Evolutionary conservation across 208 protist species (phyloP).

Genomic region (Acanthamoeba healyi): DNA sequence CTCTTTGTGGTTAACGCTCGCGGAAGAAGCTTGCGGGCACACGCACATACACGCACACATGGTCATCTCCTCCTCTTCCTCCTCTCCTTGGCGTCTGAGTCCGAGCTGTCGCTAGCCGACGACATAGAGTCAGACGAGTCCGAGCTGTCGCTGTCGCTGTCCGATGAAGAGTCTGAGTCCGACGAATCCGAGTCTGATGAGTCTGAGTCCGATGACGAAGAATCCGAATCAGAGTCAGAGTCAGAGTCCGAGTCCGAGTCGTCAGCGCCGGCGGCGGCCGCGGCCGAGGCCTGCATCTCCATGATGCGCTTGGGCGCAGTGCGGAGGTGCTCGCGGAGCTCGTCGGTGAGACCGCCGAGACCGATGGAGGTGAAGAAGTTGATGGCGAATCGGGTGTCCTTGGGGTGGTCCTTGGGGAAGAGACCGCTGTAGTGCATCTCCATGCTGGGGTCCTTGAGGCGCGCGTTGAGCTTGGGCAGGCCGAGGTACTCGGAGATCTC

Average conservation of each 20-base stretch:
- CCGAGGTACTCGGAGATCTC: slow-evolving; percentile 90
- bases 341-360: slow-evolving; percentile 90
- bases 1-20: too few species aligned
- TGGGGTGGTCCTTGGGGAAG: slow-evolving; percentile 92
- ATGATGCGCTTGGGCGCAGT: slow-evolving; percentile 72
- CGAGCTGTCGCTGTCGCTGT: slow-evolving; percentile 11
- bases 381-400: slow-evolving; percentile 95
- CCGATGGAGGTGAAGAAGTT: slow-evolving; percentile 96
- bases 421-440: slow-evolving; percentile 88
- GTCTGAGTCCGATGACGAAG: slow-evolving; percentile 52
- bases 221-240: slow-evolving; percentile 51
- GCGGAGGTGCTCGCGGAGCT: slow-evolving; percentile 65
- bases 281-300: slow-evolving; percentile 43
- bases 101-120: neutral
- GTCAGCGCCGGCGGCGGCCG: neutral
- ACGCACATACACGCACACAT: too few species aligned
- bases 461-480: slow-evolving; percentile 85
- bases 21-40: too few species aligned
- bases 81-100: neutral
- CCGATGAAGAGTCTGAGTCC: slow-evolving; percentile 41
- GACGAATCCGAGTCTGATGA: neutral
- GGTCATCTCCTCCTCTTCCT: neutral
- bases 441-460: slow-evolving; percentile 89
- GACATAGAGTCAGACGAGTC: neutral
- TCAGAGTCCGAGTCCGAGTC: neutral